Evolutionary conservation across 139 green algal species (phyloP).

Genomic region (Picochlorum sp.): DNA sequence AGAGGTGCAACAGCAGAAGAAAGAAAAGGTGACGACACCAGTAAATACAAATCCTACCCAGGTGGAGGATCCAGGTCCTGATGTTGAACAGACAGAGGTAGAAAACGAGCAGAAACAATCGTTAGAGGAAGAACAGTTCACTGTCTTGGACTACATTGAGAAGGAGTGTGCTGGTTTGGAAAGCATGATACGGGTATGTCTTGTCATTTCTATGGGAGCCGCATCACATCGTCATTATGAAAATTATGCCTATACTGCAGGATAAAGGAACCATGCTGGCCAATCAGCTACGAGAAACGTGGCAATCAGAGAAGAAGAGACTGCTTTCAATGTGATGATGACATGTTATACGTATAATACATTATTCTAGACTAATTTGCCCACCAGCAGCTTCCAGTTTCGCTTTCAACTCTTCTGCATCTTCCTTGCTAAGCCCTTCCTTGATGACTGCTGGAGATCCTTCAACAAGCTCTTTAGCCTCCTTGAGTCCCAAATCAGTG

Average conservation of each 20-base stretch:
- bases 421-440: constrained; percentile 81
- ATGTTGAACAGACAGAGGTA: too few relatives aligned
- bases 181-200: constrained; percentile 14
- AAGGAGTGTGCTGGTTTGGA: constrained; percentile 21
- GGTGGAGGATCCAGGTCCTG: too few relatives aligned
- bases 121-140: constrained; percentile 7
- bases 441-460: constrained; percentile 84
- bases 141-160: constrained; percentile 23
- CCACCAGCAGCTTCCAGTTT: constrained; percentile 64
- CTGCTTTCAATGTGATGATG: too few relatives aligned
- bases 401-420: constrained; percentile 87
- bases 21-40: too few relatives aligned
- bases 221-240: too few relatives aligned
- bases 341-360: too few relatives aligned
- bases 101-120: neutral
- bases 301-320: too few relatives aligned
- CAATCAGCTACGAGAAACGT: too few relatives aligned
- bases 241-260: too few relatives aligned
- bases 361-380: constrained; percentile 10
- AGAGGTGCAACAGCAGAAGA: neutral
- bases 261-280: too few relatives aligned
- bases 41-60: too few relatives aligned
- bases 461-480: constrained; percentile 98
- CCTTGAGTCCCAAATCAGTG: constrained; percentile 92
- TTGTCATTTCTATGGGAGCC: neutral